Base-by-base conservation (phyloP, 2,329 filamentous ascomycete genomes). In the Penicillium brevicompactum region DNA sequence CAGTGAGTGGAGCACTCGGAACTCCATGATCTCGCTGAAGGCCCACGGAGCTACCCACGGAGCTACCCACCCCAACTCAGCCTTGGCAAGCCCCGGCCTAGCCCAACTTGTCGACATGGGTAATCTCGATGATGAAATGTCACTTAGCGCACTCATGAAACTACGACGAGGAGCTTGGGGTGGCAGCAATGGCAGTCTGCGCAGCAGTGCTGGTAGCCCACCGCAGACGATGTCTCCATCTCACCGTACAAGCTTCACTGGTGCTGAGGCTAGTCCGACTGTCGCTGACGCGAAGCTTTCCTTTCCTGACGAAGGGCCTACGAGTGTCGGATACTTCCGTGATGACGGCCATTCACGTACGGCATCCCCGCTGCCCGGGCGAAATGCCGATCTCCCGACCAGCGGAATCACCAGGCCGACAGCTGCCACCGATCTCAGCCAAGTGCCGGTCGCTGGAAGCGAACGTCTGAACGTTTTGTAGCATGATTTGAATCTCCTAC, bases 1-100 rank as follows among this genome's bases (percentile, higher is more conserved):
- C 11, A 96, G 91, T 56, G 94, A 99, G 74, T 97, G 96, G 78
- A 96, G 91, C 41, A 96, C 95, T 56, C 86, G 94, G 43, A 97
- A 97, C 70, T 95, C 90, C 1, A 85, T 96, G 55, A 90, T 95
- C 78, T 91, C 88, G 55, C 78, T 93, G 58, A 80, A 79, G 7
- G 76, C 86, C 31, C 84, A 85, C 43, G 73, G 74, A 2, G 65
- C 67, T 3, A 64, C 86, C 32, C 84, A 85, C 43, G 73, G 74
- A 2, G 65, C 67, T 3, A 64, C 72, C 3, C 72, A 71, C 52
- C 84, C 80, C 54, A 84, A 77, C 40, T 76, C 70, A 53, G 75
- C 80, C 0, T 66, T 91, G 2, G 80, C 86, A 31, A 91, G 87
- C 61, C 89, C 91, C 0, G 89, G 89, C 0, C 79, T 96, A 22